Evolutionary conservation across 768 basidiomycete genomes (phyloP), one percentile per base, ranked within the genome.

Genomic region (Rhodosporidiobolus sp.): DNA sequence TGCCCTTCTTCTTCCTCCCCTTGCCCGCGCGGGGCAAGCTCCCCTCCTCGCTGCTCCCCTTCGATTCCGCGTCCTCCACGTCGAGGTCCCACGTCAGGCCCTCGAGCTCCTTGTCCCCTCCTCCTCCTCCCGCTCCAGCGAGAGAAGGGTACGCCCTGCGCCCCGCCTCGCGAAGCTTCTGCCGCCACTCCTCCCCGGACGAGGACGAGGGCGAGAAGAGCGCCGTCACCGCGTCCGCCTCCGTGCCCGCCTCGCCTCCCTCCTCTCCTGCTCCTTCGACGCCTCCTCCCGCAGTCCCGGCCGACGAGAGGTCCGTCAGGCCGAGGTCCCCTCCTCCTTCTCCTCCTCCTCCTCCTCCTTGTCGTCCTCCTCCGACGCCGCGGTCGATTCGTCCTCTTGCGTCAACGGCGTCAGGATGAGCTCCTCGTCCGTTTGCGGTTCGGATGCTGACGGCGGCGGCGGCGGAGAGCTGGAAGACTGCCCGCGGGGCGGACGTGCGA

Each of bases 181-280:
- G 91, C 80, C 86, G 88, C 93, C 94, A 97, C 76, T 91, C 90
- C 28, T 87, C 88, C 30, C 48, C 28, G 16, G n/a, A n/a, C n/a
- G n/a, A n/a, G n/a, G n/a, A n/a, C 75, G 94, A 92, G 3, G 93
- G 91, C 64, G 90, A 85, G 82, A 92, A 95, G 67, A 95, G 93
- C 19, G 90, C 83, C 16, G 83, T 83, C 70, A 82, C 66, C n/a
- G 79, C 43, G 55, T 81, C 73, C n/a, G 54, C 56, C 20, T 35
- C 32, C 24, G 30, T 70, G n/a, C 45, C 61, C 62, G 9, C 50
- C 45, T 43, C 53, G 28, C 46, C 66, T 53, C 63, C 56, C 72
- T 54, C 26, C 72, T 76, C 67, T 68, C 14, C 38, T 14, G 38
- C 14, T 7, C 38, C n/a, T n/a, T 43, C 38, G 38, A 14, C 38